phyloP scores from a whole-genome alignment of 1,139 yeast genomes.

The Trichomonascaceae sp. region DNA sequence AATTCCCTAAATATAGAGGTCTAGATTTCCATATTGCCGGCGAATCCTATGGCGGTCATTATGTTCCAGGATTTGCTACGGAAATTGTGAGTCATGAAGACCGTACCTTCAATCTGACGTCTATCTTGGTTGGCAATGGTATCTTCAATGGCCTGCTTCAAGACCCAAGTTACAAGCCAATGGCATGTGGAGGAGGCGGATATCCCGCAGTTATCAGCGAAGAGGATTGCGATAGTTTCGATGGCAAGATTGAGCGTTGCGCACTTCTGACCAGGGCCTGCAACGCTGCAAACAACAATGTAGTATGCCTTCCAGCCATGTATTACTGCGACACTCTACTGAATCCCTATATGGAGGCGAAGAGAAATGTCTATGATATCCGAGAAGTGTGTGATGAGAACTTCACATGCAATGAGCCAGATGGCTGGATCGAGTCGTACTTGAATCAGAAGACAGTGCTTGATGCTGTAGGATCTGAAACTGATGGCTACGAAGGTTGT shows the following conservation, averaged over 20 bases:
- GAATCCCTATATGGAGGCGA: constrained; percentile 86
- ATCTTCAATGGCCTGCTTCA: constrained; percentile 89
- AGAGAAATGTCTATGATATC: constrained; percentile 89
- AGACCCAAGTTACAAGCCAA: constrained; percentile 83
- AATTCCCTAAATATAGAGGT: constrained; percentile 75
- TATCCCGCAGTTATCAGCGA: constrained; percentile 72
- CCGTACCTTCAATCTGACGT: constrained; percentile 75
- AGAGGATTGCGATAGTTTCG: constrained; percentile 76
- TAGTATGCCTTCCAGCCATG: constrained; percentile 91
- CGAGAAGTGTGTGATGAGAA: constrained; percentile 74
- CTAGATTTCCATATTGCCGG: constrained; percentile 91
- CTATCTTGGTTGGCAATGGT: constrained; percentile 93
- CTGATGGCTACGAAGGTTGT: constrained; percentile 75
- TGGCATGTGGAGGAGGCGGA: constrained; percentile 97
- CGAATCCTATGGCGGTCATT: constrained; percentile 95
- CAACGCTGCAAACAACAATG: constrained; percentile 68
- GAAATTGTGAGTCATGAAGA: constrained; percentile 77
- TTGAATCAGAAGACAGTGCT: constrained; percentile 64
- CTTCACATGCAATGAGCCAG: constrained; percentile 65
- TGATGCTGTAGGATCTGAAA: constrained; percentile 88
- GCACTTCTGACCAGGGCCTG: constrained; percentile 72
- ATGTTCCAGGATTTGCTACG: constrained; percentile 85
- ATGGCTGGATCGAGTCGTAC: constrained; percentile 61
- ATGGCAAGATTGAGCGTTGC: constrained; percentile 72
- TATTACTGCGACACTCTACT: constrained; percentile 84